Conservation (phyloP, 2,329 filamentous ascomycete genomes). For the Talaromyces sp. region DNA sequence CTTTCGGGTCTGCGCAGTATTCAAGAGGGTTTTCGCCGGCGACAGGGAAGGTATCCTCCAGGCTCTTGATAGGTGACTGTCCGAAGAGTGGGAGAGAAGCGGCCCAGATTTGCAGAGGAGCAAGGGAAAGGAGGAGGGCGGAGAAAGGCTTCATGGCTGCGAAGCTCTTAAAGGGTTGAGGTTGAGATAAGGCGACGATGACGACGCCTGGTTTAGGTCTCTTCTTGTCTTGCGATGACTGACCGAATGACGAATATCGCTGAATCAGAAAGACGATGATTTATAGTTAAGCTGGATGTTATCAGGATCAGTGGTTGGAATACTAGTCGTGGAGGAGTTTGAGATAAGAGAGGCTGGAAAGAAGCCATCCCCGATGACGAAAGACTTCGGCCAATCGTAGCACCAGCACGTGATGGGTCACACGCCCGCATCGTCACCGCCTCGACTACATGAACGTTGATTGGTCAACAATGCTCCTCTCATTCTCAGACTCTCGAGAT, state of each 20-base stretch:
- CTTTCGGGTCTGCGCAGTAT: slow-evolving; percentile 65
- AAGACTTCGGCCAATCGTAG: slow-evolving; percentile 11
- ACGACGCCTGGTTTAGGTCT: background rate
- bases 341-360: slow-evolving; percentile 1
- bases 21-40: slow-evolving; percentile 80
- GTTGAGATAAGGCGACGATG: slow-evolving; percentile 5
- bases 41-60: slow-evolving; percentile 57
- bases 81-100: slow-evolving; percentile 46
- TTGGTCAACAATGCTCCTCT: background rate
- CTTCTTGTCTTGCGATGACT: background rate
- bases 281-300: background rate
- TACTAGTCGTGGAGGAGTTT: background rate
- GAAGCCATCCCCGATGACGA: slow-evolving; percentile 13
- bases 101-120: slow-evolving; percentile 42
- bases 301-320: background rate
- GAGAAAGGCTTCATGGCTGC: slow-evolving; percentile 38
- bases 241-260: too few relatives aligned
- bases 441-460: background rate
- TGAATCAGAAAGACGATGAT: background rate
- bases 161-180: background rate
- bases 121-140: slow-evolving; percentile 41
- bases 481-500: background rate
- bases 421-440: slow-evolving; percentile 9
- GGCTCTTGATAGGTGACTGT: slow-evolving; percentile 47
- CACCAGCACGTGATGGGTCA: slow-evolving; percentile 13